Percentiles rank a stretch among this genome's conserved stretches.
Evolutionary conservation across 352 stramenopile species (phyloP).

Genomic region (Pythium dissotocum): DNA sequence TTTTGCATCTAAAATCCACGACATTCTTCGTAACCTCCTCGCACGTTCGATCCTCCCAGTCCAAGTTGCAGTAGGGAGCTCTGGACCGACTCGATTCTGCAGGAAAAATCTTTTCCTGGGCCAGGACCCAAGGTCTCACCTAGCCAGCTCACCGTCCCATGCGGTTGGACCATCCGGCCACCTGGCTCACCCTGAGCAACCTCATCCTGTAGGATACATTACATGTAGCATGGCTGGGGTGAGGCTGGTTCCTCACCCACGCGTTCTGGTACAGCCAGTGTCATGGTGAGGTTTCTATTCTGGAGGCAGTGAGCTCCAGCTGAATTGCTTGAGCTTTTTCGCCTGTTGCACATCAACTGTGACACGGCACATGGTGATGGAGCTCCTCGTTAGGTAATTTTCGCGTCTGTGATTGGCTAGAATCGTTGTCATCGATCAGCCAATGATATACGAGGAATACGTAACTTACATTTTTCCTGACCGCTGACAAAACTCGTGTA

Average conservation of each 20-base stretch:
- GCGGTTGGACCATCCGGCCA: neutral
- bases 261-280: neutral
- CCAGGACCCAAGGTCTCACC: neutral
- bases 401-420: conserved; percentile 20
- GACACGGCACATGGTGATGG: conserved; percentile 20
- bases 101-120: conserved; percentile 1
- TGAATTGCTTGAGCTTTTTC: neutral
- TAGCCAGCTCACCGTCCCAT: neutral
- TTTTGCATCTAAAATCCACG: conserved; percentile 12
- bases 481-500: neutral
- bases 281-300: neutral
- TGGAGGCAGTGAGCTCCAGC: neutral
- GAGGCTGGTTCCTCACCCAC: neutral
- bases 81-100: neutral
- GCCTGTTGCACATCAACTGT: conserved; percentile 13
- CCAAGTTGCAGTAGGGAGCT: no score
- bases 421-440: conserved; percentile 22
- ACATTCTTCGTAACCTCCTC: neutral
- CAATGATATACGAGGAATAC: conserved; percentile 5
- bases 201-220: no score
- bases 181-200: neutral
- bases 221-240: neutral
- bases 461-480: conserved; percentile 27
- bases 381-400: conserved; percentile 20
- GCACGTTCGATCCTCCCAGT: conserved; percentile 6